Evolutionary conservation across 75 land plant species (phyloP), one percentile per base, ranked within the genome.

Genomic region (Adiantum capillusveneris): DNA sequence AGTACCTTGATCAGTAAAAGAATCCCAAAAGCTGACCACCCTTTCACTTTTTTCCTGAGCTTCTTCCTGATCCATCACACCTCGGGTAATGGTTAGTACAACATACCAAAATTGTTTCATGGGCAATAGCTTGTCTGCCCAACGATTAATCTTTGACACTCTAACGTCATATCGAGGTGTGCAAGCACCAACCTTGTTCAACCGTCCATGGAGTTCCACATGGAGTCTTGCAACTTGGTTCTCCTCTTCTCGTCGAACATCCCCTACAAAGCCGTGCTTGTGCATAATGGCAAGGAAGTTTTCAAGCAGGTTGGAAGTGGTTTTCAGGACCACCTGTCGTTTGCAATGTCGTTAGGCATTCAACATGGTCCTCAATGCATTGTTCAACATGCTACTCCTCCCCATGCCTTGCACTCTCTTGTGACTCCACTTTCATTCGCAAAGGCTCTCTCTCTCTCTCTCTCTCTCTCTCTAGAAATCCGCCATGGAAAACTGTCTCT

Each of bases 311-410:
- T 46, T 46, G 14, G 49, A 46, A 20, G 49, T 46, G 5, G 49
- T 17, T 14, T 46, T 17, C 21, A 46, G 49, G 21, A 46, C 14
- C 49, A 46, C 49, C 49, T 46, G 14, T 20, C 49, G 49, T 46
- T 46, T 46, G 17, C 49, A 46, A 3, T 17, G n/a, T 2, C 49
- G n/a, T 20, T 46, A 5, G 21, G 49, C 49, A 66, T 52, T 25
- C 66, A 53, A 13, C 57, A 62, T 21, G 44, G 51, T 28, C 39
- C 50, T 28, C 36, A 51, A 45, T 7, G 60, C 27, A 29, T 34
- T n/a, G 39, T 41, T 24, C 49, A 46, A 14, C 14, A 46, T 14
- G 49, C 49, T 46, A 14, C 49, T 46, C 21, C 49, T 46, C 17
- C 49, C 49, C 49, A 46, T 46, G n/a, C n/a, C n/a, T n/a, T n/a